These are phyloP conservation scores for Mortierella sp. DNA, from an alignment of 371 early-diverging fungal species.

Conservation along the genomic window DNA sequence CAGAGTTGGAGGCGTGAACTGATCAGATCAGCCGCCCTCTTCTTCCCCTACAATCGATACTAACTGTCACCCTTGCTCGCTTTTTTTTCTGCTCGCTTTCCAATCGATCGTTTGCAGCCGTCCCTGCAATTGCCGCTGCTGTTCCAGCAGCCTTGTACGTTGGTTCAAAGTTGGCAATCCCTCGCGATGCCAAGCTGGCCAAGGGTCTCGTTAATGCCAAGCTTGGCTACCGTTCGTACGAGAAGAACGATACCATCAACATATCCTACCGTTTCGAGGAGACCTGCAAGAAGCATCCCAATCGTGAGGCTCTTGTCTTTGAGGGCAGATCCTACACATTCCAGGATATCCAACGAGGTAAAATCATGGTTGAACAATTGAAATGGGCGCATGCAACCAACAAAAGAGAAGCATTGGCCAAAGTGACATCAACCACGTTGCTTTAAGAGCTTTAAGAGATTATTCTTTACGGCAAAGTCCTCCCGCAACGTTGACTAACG, in stretches of 20 bases:
- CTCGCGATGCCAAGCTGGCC: slow-evolving; percentile 52
- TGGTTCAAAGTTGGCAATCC: slow-evolving; percentile 48
- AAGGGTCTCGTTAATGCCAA: slow-evolving; percentile 45
- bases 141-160: slow-evolving; percentile 52
- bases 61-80: not conserved
- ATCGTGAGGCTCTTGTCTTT: slow-evolving; percentile 50
- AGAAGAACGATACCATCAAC: slow-evolving; percentile 53
- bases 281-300: slow-evolving; percentile 44
- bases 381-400: too few species aligned
- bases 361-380: too few species aligned
- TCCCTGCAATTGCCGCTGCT: slow-evolving; percentile 50
- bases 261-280: slow-evolving; percentile 57
- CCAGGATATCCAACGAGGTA: slow-evolving; percentile 54
- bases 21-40: not conserved
- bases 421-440: not conserved
- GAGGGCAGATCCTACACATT: slow-evolving; percentile 54
- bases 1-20: not conserved
- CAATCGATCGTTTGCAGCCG: slow-evolving; percentile 2
- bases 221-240: slow-evolving; percentile 45
- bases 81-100: not conserved
- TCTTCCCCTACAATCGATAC: too few species aligned
- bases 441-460: not conserved
- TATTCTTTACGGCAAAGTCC: not conserved
- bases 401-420: not conserved
- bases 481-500: not conserved